Percentiles rank a stretch among this genome's conserved stretches.
Evolutionary conservation across 306 rosid species (phyloP).

Genomic region (Prunus campanulata): DNA sequence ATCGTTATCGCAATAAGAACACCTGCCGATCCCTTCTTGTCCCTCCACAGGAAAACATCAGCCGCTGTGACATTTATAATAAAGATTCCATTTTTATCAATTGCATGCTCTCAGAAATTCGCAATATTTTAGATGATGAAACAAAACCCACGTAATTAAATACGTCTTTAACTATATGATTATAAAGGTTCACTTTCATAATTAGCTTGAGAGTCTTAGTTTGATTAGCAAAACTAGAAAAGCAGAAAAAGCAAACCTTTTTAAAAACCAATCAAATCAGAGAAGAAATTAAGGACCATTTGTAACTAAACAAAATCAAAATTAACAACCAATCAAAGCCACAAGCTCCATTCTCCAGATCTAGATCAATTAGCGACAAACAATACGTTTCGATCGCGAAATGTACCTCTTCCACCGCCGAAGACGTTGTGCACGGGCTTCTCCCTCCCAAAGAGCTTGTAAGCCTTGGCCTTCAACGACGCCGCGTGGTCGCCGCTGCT

Average conservation of each 20-base stretch:
- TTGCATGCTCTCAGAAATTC: neutral
- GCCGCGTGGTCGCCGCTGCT: constrained; percentile 3
- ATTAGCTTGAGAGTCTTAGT: neutral
- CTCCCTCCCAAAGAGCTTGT: constrained; percentile 88
- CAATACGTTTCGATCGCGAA: neutral
- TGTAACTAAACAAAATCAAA: neutral
- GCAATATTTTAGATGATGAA: too few relatives aligned
- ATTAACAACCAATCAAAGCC: neutral
- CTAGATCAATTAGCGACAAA: constrained; percentile 9
- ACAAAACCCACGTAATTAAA: neutral
- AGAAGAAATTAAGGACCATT: neutral
- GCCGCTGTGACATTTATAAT: constrained; percentile 53
- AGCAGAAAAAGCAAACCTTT: neutral
- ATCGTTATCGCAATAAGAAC: constrained; percentile 65
- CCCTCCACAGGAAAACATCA: constrained; percentile 91
- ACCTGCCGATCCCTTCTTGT: constrained; percentile 77
- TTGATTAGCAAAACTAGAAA: neutral
- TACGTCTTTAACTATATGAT: neutral
- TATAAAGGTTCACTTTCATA: neutral
- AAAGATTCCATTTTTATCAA: neutral
- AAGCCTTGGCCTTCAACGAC: constrained; percentile 52
- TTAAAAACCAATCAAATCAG: neutral
- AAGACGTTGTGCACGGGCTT: constrained; percentile 72
- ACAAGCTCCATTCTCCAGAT: constrained; percentile 10
- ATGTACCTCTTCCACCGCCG: constrained; percentile 94